These are phyloP conservation scores for Suhomyces bribrorum DNA, from an alignment of 1,139 yeast genomes.

Conservation along the genomic window DNA sequence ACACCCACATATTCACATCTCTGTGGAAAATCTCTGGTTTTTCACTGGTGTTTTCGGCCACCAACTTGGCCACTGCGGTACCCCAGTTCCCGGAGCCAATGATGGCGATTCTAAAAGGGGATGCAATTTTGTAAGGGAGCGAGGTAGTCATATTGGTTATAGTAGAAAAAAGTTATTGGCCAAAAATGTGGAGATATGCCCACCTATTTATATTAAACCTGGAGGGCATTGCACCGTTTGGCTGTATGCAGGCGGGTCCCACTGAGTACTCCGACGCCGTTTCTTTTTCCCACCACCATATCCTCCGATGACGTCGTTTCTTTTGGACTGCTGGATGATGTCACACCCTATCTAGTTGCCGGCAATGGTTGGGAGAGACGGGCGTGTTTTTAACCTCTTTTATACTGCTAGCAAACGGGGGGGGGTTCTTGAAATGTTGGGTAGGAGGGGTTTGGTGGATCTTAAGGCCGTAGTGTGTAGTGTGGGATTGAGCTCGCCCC, in stretches of 20 bases:
- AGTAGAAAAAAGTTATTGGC: too few relatives aligned
- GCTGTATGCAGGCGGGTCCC: slow-evolving; percentile 8
- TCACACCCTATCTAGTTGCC: slow-evolving; percentile 8
- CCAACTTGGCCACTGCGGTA: slow-evolving; percentile 90
- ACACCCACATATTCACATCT: slow-evolving; percentile 92
- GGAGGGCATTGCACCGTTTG: background rate
- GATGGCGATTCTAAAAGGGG: slow-evolving; percentile 57
- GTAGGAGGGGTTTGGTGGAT: background rate
- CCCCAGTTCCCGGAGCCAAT: slow-evolving; percentile 92
- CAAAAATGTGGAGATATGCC: background rate
- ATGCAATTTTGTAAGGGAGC: slow-evolving; percentile 34
- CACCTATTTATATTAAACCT: slow-evolving; percentile 8
- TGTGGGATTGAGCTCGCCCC: too few relatives aligned
- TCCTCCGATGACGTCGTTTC: slow-evolving; percentile 12
- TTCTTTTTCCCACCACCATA: slow-evolving; percentile 3
- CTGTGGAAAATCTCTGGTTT: slow-evolving; percentile 67
- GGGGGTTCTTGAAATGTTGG: too few relatives aligned
- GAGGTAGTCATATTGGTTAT: slow-evolving; percentile 29
- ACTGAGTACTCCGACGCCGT: slow-evolving; percentile 11
- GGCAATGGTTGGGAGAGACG: slow-evolving; percentile 1
- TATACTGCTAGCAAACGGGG: too few relatives aligned
- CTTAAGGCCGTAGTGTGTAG: background rate
- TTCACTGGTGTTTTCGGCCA: slow-evolving; percentile 79
- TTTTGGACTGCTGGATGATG: slow-evolving; percentile 11
- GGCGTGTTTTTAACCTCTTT: too few relatives aligned